phyloP scores from a whole-genome alignment of 345 rosid genomes.

The Physaria fendleri region DNA sequence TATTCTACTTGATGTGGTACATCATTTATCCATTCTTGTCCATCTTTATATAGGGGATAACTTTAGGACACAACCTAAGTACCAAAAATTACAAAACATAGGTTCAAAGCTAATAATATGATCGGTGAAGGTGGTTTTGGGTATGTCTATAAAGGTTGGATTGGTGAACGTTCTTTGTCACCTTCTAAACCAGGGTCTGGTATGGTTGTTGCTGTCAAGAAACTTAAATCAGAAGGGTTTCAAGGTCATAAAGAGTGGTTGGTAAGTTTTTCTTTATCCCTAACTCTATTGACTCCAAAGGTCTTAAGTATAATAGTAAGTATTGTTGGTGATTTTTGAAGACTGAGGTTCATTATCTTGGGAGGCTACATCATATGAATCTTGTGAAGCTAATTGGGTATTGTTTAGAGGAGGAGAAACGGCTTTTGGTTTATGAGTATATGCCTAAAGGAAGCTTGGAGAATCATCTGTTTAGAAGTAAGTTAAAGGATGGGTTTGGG shows the following conservation, averaged over 20 bases:
- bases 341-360: slow-evolving; percentile 82
- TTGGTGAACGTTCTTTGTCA: slow-evolving; percentile 53
- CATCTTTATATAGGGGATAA: neutral
- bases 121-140: slow-evolving; percentile 98
- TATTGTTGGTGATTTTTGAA: slow-evolving; percentile 27
- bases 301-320: neutral
- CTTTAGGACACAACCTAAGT: too few species aligned
- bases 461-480: slow-evolving; percentile 85
- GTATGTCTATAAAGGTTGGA: slow-evolving; percentile 88
- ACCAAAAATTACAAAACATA: too few species aligned
- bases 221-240: slow-evolving; percentile 81
- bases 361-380: slow-evolving; percentile 69
- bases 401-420: slow-evolving; percentile 57
- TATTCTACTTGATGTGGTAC: slow-evolving; percentile 69
- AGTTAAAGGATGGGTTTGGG: slow-evolving; percentile 12
- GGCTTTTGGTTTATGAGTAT: slow-evolving; percentile 76
- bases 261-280: slow-evolving; percentile 50
- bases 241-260: slow-evolving; percentile 99
- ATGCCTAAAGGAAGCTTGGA: slow-evolving; percentile 92
- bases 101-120: slow-evolving; percentile 71
- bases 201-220: slow-evolving; percentile 87
- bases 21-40: neutral
- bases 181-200: slow-evolving; percentile 83
- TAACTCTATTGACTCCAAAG: neutral
- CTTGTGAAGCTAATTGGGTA: slow-evolving; percentile 83